These are phyloP conservation scores for Yarrowia galli DNA, from an alignment of 1,139 yeast species.

Conservation along the genomic window DNA sequence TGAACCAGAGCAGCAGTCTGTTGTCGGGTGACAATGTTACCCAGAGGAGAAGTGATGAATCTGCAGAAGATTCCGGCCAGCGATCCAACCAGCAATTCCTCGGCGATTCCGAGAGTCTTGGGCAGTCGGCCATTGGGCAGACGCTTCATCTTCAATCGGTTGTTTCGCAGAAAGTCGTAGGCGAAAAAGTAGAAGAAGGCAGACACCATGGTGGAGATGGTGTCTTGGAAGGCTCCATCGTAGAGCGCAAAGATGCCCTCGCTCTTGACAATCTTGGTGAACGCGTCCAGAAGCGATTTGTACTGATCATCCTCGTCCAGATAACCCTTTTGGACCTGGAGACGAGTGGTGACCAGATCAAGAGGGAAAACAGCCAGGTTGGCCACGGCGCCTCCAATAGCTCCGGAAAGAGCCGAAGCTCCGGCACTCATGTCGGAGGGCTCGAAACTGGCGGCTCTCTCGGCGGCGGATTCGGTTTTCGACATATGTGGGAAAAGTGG, in stretches of 20 bases:
- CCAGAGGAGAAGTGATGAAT: conserved; percentile 49
- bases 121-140: conserved; percentile 69
- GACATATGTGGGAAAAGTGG: conserved; percentile 5
- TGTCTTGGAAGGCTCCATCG: conserved; percentile 62
- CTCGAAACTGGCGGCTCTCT: conserved; percentile 39
- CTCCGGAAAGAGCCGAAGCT: conserved; percentile 79
- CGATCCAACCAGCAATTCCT: conserved; percentile 86
- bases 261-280: conserved; percentile 58
- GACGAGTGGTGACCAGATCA: conserved; percentile 73
- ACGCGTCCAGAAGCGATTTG: conserved; percentile 65
- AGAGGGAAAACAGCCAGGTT: conserved; percentile 76
- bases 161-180: conserved; percentile 82
- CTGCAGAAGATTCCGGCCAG: conserved; percentile 61
- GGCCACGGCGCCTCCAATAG: conserved; percentile 80
- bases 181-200: conserved; percentile 67
- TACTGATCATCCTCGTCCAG: conserved; percentile 51
- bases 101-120: conserved; percentile 88
- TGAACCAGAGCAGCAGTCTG: conserved; percentile 46
- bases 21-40: conserved; percentile 50
- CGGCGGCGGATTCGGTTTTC: conserved; percentile 24
- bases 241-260: conserved; percentile 68
- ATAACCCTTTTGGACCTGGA: conserved; percentile 63
- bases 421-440: conserved; percentile 49
- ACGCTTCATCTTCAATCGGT: conserved; percentile 82
- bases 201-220: conserved; percentile 49